phyloP scores from a whole-genome alignment of 23 red algal species.

The Gracilariopsis chorda region DNA sequence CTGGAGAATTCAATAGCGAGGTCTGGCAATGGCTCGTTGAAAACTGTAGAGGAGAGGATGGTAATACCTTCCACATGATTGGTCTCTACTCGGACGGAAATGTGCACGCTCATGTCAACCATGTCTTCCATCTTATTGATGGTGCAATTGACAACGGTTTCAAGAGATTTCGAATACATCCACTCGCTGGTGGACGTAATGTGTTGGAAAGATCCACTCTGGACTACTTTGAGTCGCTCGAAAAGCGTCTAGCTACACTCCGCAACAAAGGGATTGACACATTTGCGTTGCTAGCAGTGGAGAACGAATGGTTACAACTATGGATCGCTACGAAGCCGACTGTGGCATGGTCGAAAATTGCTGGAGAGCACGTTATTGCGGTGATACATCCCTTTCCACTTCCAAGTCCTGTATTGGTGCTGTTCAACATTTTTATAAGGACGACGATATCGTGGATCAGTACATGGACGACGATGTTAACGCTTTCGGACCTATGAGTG shows the following conservation, averaged over 20 bases:
- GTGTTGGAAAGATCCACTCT: constrained; percentile 17
- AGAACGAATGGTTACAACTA: constrained; percentile 67
- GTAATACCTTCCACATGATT: constrained; percentile 65
- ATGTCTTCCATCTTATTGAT: constrained; percentile 73
- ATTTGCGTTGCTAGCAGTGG: constrained; percentile 29
- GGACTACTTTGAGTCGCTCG: constrained; percentile 64
- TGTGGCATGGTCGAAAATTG: constrained; percentile 64
- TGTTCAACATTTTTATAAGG: constrained; percentile 66
- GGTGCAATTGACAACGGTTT: constrained; percentile 52
- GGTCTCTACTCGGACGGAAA: constrained; percentile 82
- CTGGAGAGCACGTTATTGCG: constrained; percentile 52
- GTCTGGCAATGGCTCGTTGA: constrained; percentile 73
- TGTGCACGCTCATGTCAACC: constrained; percentile 76
- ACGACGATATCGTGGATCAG: constrained; percentile 61
- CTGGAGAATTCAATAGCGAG: constrained; percentile 55
- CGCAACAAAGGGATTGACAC: constrained; percentile 34
- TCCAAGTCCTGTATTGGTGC: constrained; percentile 37
- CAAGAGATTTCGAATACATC: constrained; percentile 63
- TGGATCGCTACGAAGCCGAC: constrained; percentile 83
- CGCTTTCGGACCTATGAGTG: constrained; percentile 45
- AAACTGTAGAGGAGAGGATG: neutral
- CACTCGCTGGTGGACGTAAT: constrained; percentile 70
- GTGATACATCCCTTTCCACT: constrained; percentile 47
- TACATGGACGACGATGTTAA: constrained; percentile 54
- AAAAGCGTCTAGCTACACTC: constrained; percentile 56